A percentile compares a stretch with the other conserved stretches of the same genome.
phyloP scores from a whole-genome alignment of 2,329 filamentous ascomycete genomes.

The Hypoxylon rubiginosum region DNA sequence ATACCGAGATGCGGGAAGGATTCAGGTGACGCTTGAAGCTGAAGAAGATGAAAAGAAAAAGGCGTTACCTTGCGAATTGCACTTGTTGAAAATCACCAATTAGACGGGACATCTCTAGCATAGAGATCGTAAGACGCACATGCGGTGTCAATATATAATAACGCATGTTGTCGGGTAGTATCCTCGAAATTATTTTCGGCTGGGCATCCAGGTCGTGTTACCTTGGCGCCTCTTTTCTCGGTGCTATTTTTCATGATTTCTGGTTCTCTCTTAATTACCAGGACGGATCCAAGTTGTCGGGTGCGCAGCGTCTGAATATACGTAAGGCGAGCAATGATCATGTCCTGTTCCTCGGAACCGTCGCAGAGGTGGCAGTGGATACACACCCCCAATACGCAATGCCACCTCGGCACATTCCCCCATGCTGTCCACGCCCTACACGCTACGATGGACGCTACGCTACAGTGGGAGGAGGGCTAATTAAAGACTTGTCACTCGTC shows the following conservation, averaged over 20 bases:
- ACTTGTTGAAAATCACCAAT: neutral
- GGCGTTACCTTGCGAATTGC: neutral
- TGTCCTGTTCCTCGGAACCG: constrained; percentile 3
- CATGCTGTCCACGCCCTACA: too few species aligned
- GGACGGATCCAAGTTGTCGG: constrained; percentile 28
- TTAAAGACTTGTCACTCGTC: neutral
- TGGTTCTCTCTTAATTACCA: constrained; percentile 6
- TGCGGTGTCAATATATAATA: constrained; percentile 18
- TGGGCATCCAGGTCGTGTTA: constrained; percentile 23
- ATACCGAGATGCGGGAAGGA: neutral
- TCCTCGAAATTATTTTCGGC: constrained; percentile 16
- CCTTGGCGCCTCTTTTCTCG: constrained; percentile 11
- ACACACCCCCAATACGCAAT: constrained; percentile 3
- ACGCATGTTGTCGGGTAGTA: constrained; percentile 21
- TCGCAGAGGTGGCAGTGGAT: constrained; percentile 12
- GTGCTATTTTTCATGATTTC: constrained; percentile 11
- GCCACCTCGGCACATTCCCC: constrained; percentile 13
- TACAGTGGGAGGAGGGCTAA: neutral
- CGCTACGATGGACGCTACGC: neutral
- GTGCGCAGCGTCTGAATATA: constrained; percentile 15
- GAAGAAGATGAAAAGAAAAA: too few species aligned
- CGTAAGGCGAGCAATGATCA: constrained; percentile 1
- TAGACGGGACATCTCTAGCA: constrained; percentile 14
- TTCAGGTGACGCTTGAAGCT: neutral
- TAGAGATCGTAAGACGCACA: constrained; percentile 17